Base-by-base conservation (phyloP, 2,329 filamentous ascomycete species). In the Claviceps sp. region DNA sequence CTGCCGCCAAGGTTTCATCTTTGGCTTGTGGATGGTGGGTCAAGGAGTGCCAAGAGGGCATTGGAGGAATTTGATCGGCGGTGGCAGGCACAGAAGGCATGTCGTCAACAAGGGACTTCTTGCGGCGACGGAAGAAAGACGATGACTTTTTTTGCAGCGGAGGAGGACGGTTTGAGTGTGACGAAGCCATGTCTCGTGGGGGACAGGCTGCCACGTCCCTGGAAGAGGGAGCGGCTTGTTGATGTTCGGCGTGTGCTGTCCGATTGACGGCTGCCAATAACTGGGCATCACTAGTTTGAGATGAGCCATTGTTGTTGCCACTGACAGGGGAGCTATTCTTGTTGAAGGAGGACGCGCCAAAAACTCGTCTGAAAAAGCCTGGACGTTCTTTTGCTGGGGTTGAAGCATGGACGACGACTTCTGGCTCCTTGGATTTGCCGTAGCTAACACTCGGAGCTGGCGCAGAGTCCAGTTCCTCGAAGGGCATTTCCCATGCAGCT, bases 281-380 rank as follows among this genome's bases (percentile, higher is more conserved):
- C 48, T 55, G 54, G 40, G 58, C 22, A 17, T 44, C 14, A 38
- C 22, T 43, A 16, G 29, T 34, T 23, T 50, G 53, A 36, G 42
- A 22, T 5, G n/a, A 11, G 16, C 5, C 5, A 43, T 17, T 20
- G 1, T 38, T 20, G 26, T 11, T 51, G 46, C 26, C 50, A 52
- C 52, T 45, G 50, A 17, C 29, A 40, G 38, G 7, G 29, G 39
- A 22, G 22, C 14, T 73, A 47, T 69, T 77, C 62, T 77, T 86
- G 38, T 34, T 34, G 1, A 34, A 34, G 29, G 85, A 80, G 9
- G 83, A 85, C 8, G 83, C 85, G 45, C 74, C 87, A 71, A 97
- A 97, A 40, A 97, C 86, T 56, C 91, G 82, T 60, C 88, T 82
- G 72, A 97, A 97, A 72, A 98, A 97, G 20, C 93, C 90, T 8